These are phyloP conservation scores for Capsella bursapastoris DNA, from an alignment of 345 rosid species.

Conservation along the genomic window DNA sequence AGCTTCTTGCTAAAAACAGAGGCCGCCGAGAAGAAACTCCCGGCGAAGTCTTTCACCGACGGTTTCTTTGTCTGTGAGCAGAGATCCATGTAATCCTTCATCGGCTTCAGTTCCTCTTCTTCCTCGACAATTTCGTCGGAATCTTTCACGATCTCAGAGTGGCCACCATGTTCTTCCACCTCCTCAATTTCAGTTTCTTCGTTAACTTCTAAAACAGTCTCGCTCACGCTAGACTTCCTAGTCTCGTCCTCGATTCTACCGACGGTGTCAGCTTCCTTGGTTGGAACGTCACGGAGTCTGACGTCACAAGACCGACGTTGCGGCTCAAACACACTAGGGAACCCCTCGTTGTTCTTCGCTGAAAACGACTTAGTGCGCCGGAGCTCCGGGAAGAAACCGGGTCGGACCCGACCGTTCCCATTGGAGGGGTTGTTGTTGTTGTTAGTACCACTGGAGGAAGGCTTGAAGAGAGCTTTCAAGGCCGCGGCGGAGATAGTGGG, in stretches of 20 bases:
- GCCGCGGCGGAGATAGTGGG: constrained; percentile 57
- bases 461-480: constrained; percentile 71
- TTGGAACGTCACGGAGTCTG: constrained; percentile 65
- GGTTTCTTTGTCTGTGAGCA: constrained; percentile 64
- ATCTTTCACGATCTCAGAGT: constrained; percentile 48
- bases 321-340: constrained; percentile 80
- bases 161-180: constrained; percentile 20
- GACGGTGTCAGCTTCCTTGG: constrained; percentile 36
- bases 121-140: constrained; percentile 49
- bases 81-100: constrained; percentile 95
- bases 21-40: constrained; percentile 94
- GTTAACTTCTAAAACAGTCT: constrained; percentile 55
- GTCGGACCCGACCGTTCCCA: constrained; percentile 29
- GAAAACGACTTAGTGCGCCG: constrained; percentile 93
- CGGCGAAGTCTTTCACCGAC: constrained; percentile 57
- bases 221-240: constrained; percentile 49
- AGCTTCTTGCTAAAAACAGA: constrained; percentile 92
- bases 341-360: constrained; percentile 87
- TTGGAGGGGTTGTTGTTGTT: constrained; percentile 14
- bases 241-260: constrained; percentile 51
- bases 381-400: constrained; percentile 82
- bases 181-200: constrained; percentile 50
- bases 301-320: constrained; percentile 98
- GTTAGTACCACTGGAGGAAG: constrained; percentile 31
- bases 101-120: constrained; percentile 69